Base-by-base conservation (phyloP, 805 yeast genomes). In the Zygoascus tannicola region DNA sequence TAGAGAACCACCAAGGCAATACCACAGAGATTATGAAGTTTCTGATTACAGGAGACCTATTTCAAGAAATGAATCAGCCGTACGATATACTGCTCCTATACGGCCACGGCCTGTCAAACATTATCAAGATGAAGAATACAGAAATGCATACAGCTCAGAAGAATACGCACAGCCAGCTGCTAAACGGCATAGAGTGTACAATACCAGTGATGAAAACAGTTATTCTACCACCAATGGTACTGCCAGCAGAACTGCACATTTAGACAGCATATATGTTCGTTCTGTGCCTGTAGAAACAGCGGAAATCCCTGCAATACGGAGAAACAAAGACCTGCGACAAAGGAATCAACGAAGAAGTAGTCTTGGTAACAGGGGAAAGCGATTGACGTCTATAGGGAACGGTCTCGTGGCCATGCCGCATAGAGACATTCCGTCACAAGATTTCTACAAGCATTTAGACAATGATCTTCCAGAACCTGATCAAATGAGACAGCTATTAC, bases 371-470 rank as follows among this genome's bases (percentile, higher is more conserved):
- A 65, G 92, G 28, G 92, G 92, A 5, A 80, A 80, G 53, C 62
- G 92, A 22, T 74, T 79, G 2, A 81, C 84, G 55, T 79, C 87
- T 0, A 73, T 82, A 4, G 87, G 88, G 1, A 81, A 80, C 54
- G 90, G 88, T 2, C 76, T 76, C 51, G 68, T 49, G 5, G 57
- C 56, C 0, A 72, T 71, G 23, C 88, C 88, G 1, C 88, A 82
- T 56, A 66, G 70, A 0, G 78, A 76, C 38, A 75, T 83, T 1
- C 70, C 76, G 0, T 64, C 68, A 0, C 52, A 62, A 7, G 78
- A 77, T 43, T 76, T 76, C 53, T 76, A 73, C 57, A 81, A 80
- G 54, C 78, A 78, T 53, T 59, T 83, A 26, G 83, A 81, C 50
- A 58, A 66, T 4, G 70, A 73, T 30, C 52, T 80, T 33, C 84